Base-by-base conservation (phyloP, 306 rosid genomes). In the Corylus heterophylla region DNA sequence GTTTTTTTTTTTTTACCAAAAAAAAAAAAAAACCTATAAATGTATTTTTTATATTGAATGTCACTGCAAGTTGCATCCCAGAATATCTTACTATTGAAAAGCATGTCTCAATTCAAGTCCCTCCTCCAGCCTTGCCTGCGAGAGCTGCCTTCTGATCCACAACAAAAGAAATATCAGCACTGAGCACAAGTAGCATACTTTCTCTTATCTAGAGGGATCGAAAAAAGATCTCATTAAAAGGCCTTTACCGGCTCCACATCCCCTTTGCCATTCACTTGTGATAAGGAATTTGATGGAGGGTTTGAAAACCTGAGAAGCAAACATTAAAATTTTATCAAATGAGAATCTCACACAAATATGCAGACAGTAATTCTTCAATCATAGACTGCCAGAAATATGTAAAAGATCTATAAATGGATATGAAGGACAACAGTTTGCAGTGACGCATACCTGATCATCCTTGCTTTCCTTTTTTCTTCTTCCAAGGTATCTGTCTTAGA, bases 381-480 rank as follows among this genome's bases (percentile, higher is more conserved):
- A 59, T 25, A 61, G 22, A 11, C 11, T 2, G 58, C 49, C 50
- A 42, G 29, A 68, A 68, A 42, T 27, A 68, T 18, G 8, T 68
- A 68, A 42, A 68, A 14, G 10, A n/a, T 42, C 72, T 44, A 42
- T 18, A 39, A 68, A 39, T 39, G 29, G 29, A n/a, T 8, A 42
- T 35, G 13, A 1, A 5, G 72, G 51, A 20, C 39, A 42, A 37
- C 6, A 69, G 58, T 61, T 56, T 27, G 56, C 73, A 49, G 11
- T 58, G 7, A 22, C 9, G 10, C 72, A 74, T 29, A 90, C 95
- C 98, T 94, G 54, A 85, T 76, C 51, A 94, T 93, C 73, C 99
- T 91, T 54, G 90, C 94, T 85, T 89, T 95, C 91, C 86, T 85
- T 80, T 91, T 93, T 78, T 84, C 97, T 71, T 93, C 99, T 82